phyloP scores from a whole-genome alignment of 768 basidiomycete species.

The Butyriboletus loyo region DNA sequence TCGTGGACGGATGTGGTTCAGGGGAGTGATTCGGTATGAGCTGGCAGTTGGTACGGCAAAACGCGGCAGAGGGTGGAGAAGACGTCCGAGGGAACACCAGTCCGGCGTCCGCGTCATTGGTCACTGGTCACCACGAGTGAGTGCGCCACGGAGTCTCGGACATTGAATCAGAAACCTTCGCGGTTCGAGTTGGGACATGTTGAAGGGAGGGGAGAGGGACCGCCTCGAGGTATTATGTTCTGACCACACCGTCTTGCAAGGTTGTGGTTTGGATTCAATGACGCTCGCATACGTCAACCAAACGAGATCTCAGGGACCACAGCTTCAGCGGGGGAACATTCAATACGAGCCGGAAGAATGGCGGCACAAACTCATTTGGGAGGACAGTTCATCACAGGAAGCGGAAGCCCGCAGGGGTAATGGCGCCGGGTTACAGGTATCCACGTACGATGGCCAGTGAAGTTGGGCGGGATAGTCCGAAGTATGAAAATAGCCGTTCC shows the following conservation, averaged over 20 bases:
- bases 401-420: constrained; percentile 28
- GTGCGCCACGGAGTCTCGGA: constrained; percentile 31
- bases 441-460: constrained; percentile 1
- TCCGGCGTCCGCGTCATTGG: neutral
- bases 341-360: constrained; percentile 11
- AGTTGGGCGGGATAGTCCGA: constrained; percentile 21
- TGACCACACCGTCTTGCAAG: neutral
- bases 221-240: constrained; percentile 13
- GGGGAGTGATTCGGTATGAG: constrained; percentile 8
- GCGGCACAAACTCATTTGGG: constrained; percentile 20
- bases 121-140: neutral
- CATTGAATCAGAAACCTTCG: constrained; percentile 33
- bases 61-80: neutral
- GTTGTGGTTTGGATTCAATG: constrained; percentile 5
- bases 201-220: neutral
- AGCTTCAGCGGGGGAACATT: constrained; percentile 5
- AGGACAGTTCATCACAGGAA: constrained; percentile 18
- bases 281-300: constrained; percentile 2
- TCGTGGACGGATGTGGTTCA: constrained; percentile 12
- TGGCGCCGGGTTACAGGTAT: constrained; percentile 8
- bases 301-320: constrained; percentile 9
- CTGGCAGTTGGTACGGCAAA: constrained; percentile 11
- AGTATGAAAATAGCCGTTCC: constrained; percentile 24
- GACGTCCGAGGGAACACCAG: neutral
- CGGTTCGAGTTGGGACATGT: constrained; percentile 13